phyloP scores from a whole-genome alignment of 2,329 filamentous ascomycete genomes.

The Trichophaea hybrida region DNA sequence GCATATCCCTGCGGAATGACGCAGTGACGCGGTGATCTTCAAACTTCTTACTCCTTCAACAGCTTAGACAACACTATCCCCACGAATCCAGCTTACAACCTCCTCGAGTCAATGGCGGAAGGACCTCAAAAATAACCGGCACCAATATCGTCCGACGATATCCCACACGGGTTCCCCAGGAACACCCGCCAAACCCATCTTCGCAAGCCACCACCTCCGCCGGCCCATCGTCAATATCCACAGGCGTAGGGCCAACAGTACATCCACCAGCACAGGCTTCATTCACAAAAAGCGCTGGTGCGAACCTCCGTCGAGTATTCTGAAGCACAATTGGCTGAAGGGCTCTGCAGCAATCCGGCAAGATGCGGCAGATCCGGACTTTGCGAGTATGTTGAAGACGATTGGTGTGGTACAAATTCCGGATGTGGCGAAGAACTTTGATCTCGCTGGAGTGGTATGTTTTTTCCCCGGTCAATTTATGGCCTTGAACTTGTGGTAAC shows the following conservation, averaged over 20 bases:
- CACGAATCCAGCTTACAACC: not conserved
- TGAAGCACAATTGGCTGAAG: not conserved
- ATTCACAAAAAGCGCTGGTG: not conserved
- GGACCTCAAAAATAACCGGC: not conserved
- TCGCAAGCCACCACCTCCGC: not conserved
- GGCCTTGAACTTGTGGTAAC: not conserved
- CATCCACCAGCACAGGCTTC: not conserved
- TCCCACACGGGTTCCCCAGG: not conserved
- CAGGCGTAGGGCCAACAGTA: not conserved
- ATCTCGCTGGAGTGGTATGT: not conserved
- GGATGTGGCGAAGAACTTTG: slow-evolving; percentile 9
- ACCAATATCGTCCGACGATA: not conserved
- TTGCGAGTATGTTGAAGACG: slow-evolving; percentile 17
- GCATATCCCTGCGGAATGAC: not conserved
- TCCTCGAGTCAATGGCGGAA: not conserved
- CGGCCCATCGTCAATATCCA: not conserved
- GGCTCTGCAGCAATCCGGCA: slow-evolving; percentile 9
- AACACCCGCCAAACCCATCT: not conserved
- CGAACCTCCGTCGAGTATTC: not conserved
- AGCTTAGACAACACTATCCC: not conserved
- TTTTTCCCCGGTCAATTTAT: not conserved
- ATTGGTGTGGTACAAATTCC: slow-evolving; percentile 15
- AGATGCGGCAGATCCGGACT: slow-evolving; percentile 21
- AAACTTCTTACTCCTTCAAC: too few relatives aligned
- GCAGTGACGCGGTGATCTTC: not conserved